phyloP scores from a whole-genome alignment of 306 rosid genomes.

The Datisca glomerata region DNA sequence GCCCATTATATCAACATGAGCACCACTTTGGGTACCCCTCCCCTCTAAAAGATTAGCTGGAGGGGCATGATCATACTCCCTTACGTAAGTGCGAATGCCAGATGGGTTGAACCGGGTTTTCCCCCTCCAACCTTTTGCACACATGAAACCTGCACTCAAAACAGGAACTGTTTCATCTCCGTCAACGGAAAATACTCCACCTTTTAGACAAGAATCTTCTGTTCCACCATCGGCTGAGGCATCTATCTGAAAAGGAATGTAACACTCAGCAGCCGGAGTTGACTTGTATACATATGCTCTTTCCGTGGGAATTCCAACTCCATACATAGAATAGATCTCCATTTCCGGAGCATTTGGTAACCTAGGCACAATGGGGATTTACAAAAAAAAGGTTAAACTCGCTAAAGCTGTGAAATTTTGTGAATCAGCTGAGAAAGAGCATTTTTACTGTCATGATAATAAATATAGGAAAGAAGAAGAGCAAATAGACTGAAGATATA shows the following conservation, averaged over 20 bases:
- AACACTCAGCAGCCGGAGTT: slow-evolving; percentile 46
- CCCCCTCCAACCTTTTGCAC: slow-evolving; percentile 75
- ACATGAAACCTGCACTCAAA: slow-evolving; percentile 80
- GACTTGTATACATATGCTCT: slow-evolving; percentile 66
- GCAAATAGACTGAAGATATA: no score
- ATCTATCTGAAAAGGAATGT: slow-evolving; percentile 71
- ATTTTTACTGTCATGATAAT: no score
- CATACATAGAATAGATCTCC: slow-evolving; percentile 76
- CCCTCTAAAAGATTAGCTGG: slow-evolving; percentile 67
- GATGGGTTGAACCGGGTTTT: slow-evolving; percentile 69
- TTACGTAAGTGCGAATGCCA: slow-evolving; percentile 34
- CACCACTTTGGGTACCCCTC: slow-evolving; percentile 73
- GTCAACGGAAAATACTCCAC: slow-evolving; percentile 60
- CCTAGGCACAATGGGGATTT: slow-evolving; percentile 24
- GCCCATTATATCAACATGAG: slow-evolving; percentile 92
- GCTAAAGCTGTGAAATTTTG: no score
- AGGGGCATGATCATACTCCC: slow-evolving; percentile 75
- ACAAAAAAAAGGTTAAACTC: not conserved
- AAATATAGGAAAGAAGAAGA: no score
- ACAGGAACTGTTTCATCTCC: slow-evolving; percentile 87
- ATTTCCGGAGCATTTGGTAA: slow-evolving; percentile 79
- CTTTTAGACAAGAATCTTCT: slow-evolving; percentile 42
- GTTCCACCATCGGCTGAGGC: slow-evolving; percentile 36
- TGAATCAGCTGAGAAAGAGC: no score
- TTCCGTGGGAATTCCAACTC: slow-evolving; percentile 79